These are phyloP conservation scores for Bipolaris victoriae DNA, from an alignment of 2,329 filamentous ascomycete genomes.

Conservation along the genomic window DNA sequence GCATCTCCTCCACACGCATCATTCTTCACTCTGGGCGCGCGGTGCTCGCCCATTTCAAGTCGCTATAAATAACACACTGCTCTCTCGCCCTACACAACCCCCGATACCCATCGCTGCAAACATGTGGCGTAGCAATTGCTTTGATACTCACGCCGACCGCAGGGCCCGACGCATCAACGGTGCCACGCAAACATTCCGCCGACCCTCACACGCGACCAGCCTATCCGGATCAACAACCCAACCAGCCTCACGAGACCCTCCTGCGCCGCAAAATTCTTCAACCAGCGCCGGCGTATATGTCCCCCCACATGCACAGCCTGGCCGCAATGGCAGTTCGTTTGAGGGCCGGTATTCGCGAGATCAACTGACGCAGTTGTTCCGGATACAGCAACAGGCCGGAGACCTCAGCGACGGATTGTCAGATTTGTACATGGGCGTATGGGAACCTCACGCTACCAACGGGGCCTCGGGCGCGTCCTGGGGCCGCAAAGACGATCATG, in stretches of 20 bases:
- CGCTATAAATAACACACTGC: conserved; percentile 17
- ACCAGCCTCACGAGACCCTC: conserved; percentile 39
- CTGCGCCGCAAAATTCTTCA: conserved; percentile 41
- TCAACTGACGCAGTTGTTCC: conserved; percentile 77
- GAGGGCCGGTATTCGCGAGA: conserved; percentile 77
- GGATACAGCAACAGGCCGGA: conserved; percentile 61
- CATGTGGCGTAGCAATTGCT: conserved; percentile 9
- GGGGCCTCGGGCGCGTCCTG: conserved; percentile 65
- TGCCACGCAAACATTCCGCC: conserved; percentile 70
- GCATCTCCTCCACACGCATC: conserved; percentile 3
- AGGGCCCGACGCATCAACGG: conserved; percentile 71
- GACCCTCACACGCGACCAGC: conserved; percentile 65
- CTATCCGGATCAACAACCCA: conserved; percentile 51
- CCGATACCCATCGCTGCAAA: conserved; percentile 9
- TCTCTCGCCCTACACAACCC: not conserved
- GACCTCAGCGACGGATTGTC: conserved; percentile 66
- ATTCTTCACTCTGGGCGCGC: not conserved
- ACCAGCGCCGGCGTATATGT: conserved; percentile 60
- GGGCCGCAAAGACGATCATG: conserved; percentile 75
- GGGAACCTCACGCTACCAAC: conserved; percentile 78
- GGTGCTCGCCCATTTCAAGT: conserved; percentile 19
- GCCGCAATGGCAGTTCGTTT: conserved; percentile 61
- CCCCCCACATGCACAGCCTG: conserved; percentile 65
- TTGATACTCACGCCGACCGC: conserved; percentile 22
- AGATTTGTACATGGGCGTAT: conserved; percentile 73